Conservation (phyloP, 495 filamentous ascomycete species). For the Aspergillus funiculosus region DNA sequence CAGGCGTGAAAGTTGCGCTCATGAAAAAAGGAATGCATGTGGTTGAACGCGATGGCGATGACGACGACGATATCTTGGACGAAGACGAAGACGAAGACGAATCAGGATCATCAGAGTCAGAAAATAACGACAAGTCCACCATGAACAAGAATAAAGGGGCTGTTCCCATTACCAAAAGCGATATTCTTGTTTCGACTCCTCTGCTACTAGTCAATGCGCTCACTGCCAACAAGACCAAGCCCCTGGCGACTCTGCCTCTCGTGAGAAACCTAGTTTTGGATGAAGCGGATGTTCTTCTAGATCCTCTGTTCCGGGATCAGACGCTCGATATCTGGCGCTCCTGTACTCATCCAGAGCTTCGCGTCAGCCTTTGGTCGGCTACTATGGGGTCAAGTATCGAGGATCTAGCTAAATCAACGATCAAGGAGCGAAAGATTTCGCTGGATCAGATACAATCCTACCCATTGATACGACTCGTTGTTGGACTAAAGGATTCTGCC, state of each 20-base stretch:
- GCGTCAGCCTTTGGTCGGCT: constrained; percentile 84
- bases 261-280: constrained; percentile 75
- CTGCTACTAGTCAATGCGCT: constrained; percentile 70
- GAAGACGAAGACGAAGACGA: constrained; percentile 42
- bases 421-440: constrained; percentile 43
- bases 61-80: constrained; percentile 31
- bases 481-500: constrained; percentile 91
- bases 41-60: constrained; percentile 36
- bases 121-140: constrained; percentile 35
- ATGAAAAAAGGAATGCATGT: constrained; percentile 82
- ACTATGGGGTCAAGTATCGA: constrained; percentile 95
- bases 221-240: constrained; percentile 41
- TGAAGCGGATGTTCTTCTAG: constrained; percentile 91
- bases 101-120: constrained; percentile 32
- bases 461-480: constrained; percentile 73
- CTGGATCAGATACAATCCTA: constrained; percentile 25
- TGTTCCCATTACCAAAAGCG: constrained; percentile 55
- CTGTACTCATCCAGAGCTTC: constrained; percentile 59
- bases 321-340: constrained; percentile 81
- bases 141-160: constrained; percentile 34
- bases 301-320: constrained; percentile 84
- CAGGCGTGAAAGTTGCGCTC: constrained; percentile 70
- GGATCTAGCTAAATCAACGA: constrained; percentile 59
- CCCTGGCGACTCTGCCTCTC: constrained; percentile 48
- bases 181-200: constrained; percentile 88